These are phyloP conservation scores for Colletotrichum plurivorum DNA, from an alignment of 2,329 filamentous ascomycete genomes.

Conservation along the genomic window DNA sequence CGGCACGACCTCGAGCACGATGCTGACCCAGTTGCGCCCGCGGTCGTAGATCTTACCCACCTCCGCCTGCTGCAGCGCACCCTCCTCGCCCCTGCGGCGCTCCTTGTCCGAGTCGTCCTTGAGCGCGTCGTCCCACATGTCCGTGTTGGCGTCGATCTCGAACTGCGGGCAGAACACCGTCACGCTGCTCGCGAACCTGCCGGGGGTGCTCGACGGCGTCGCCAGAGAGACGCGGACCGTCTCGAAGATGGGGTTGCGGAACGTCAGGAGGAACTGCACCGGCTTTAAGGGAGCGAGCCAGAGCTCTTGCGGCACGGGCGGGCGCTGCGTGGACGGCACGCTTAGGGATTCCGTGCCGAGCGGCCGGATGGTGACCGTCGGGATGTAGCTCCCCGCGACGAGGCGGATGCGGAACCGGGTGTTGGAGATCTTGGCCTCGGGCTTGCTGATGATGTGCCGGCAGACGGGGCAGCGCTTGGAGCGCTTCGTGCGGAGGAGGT, in stretches of 20 bases:
- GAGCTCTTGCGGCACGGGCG: conserved; percentile 54
- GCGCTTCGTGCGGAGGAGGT: conserved; percentile 89
- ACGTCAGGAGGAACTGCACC: conserved; percentile 87
- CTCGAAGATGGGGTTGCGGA: conserved; percentile 96
- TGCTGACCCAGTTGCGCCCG: conserved; percentile 93
- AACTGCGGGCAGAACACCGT: conserved; percentile 96
- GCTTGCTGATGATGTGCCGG: conserved; percentile 95
- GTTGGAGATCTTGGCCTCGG: conserved; percentile 89
- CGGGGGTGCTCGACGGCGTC: conserved; percentile 84
- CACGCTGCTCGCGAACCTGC: conserved; percentile 82
- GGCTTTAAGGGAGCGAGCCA: conserved; percentile 70
- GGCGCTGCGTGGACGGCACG: conserved; percentile 42
- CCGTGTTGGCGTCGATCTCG: conserved; percentile 93
- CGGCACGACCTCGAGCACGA: conserved; percentile 91
- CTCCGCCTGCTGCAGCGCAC: conserved; percentile 74
- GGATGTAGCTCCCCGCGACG: conserved; percentile 90
- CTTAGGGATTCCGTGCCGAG: conserved; percentile 57
- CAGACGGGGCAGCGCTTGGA: conserved; percentile 94
- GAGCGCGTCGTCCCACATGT: conserved; percentile 88
- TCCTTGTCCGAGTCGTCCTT: conserved; percentile 63
- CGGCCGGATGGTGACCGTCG: conserved; percentile 81
- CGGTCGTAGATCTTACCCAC: conserved; percentile 97
- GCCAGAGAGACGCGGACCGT: conserved; percentile 88
- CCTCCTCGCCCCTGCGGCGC: conserved; percentile 57
- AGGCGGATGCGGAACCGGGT: conserved; percentile 94